Base-by-base conservation (phyloP, 352 stramenopile species). In the Globisporangium parvum region DNA sequence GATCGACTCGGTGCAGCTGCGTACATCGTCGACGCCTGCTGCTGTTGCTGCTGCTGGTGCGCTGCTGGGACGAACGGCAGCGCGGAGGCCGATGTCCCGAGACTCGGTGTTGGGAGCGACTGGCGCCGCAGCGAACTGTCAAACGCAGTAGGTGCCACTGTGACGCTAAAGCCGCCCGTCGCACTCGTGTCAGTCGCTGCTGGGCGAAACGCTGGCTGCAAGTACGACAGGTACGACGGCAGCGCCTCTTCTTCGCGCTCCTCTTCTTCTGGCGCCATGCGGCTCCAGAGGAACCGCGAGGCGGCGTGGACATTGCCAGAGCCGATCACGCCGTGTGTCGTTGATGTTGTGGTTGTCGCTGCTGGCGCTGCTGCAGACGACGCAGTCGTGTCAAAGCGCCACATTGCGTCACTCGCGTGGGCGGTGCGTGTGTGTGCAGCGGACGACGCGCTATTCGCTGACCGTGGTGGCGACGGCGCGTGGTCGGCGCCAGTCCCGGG, bases 241-340 rank as follows among this genome's bases (percentile, higher is more conserved):
- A 89, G 58, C 20, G 79, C 79, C 55, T 89, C 79, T 55, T 89
- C 79, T 47, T 87, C 76, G 35, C 76, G 70, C 53, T 89, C 79
- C 53, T 89, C 79, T 57, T 89, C 79, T 33, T 77, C 75, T 0
- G 73, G 69, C 46, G 71, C 77, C 71, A 80, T 73, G 54, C 77
- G 73, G 58, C 73, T 83, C 77, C 77, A 88, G n/a, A 85, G 69
- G 37, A 77, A 62, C 18, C 69, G 64, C 24, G 73, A 58, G 3
- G 51, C 50, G 18, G 50, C 47, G 45, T 59, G 69, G 57, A 40
- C 59, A n/a, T 67, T 69, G 21, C 59, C 47, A 21, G 60, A 72
- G 42, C 73, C 73, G 26, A 84, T 80, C 17, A 68, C 54, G 17
- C 71, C 71, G 49, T 79, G 73, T 33, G 53, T 56, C 11, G 18